These are phyloP conservation scores for Penicillium pancosmium DNA, from an alignment of 495 filamentous ascomycete genomes.

Conservation along the genomic window DNA sequence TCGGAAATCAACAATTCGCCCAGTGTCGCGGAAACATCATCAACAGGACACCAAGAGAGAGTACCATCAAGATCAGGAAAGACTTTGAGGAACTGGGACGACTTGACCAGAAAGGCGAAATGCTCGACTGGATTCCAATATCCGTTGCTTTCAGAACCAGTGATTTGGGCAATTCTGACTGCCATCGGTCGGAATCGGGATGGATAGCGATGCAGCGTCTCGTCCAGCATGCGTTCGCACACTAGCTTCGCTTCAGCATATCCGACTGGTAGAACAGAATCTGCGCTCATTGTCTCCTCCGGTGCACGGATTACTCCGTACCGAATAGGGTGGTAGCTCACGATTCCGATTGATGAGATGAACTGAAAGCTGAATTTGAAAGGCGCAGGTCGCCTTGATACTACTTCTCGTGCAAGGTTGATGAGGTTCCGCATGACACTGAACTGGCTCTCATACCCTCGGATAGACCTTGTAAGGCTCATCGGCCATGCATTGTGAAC, in stretches of 20 bases:
- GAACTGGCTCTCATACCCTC: slow-evolving; percentile 35
- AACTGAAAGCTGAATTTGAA: slow-evolving; percentile 30
- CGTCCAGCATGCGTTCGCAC: slow-evolving; percentile 46
- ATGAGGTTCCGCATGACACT: slow-evolving; percentile 30
- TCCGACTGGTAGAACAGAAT: slow-evolving; percentile 27
- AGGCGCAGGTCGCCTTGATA: slow-evolving; percentile 15
- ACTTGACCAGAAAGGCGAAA: slow-evolving; percentile 54
- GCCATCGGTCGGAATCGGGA: slow-evolving; percentile 4
- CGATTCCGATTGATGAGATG: slow-evolving; percentile 55
- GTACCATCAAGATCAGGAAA: slow-evolving; percentile 39
- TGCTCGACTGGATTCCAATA: slow-evolving; percentile 58
- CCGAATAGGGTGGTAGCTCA: slow-evolving; percentile 44
- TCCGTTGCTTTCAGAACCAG: slow-evolving; percentile 50
- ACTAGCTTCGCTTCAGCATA: slow-evolving; percentile 52
- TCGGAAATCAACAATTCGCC: slow-evolving; percentile 39
- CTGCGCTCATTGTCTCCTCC: slow-evolving; percentile 1
- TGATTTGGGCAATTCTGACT: slow-evolving; percentile 52
- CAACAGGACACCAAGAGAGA: slow-evolving; percentile 52
- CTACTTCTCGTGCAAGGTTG: slow-evolving; percentile 41
- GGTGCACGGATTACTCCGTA: neutral
- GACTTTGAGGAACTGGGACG: slow-evolving; percentile 44
- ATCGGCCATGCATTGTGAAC: slow-evolving; percentile 46
- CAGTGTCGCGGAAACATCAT: slow-evolving; percentile 44
- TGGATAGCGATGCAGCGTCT: slow-evolving; percentile 30
- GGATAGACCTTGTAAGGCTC: slow-evolving; percentile 32